These are phyloP conservation scores for Tetrahymena malaccensis DNA, from an alignment of 73 alveolate genomes.

Conservation along the genomic window DNA sequence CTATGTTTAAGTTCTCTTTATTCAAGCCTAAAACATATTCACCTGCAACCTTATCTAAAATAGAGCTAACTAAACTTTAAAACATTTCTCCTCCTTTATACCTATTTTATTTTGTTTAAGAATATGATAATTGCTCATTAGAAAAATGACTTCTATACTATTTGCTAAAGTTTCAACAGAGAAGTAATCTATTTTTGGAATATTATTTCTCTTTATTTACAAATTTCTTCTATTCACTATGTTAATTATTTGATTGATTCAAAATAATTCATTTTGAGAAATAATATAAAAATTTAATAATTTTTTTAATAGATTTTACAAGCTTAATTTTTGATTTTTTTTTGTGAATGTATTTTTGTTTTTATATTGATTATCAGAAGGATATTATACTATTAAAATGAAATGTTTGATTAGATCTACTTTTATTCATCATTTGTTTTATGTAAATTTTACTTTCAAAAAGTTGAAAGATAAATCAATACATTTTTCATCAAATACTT, in stretches of 20 bases:
- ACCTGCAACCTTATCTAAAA: conserved; percentile 42
- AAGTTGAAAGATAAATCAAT: too few species aligned
- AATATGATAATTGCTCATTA: neutral
- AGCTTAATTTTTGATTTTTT: neutral
- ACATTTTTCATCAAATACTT: too few species aligned
- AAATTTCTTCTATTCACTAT: neutral
- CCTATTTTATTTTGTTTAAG: neutral
- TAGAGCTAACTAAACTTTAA: neutral
- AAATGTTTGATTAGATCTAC: neutral
- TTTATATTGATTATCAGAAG: neutral
- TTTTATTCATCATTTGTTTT: neutral
- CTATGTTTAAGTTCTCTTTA: conserved; percentile 63
- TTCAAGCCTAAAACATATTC: conserved; percentile 86
- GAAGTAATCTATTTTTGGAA: neutral
- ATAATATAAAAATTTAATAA: too few species aligned
- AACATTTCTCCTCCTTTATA: neutral
- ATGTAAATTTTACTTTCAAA: too few species aligned
- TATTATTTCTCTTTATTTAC: too few species aligned
- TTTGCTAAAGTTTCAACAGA: neutral
- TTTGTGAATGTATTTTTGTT: neutral
- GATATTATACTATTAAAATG: neutral
- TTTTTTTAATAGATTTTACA: neutral
- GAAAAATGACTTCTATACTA: neutral
- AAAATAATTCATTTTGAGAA: too few species aligned
- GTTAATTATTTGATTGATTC: neutral